phyloP scores from a whole-genome alignment of 805 yeast genomes.

The Brettanomyces sp. region DNA sequence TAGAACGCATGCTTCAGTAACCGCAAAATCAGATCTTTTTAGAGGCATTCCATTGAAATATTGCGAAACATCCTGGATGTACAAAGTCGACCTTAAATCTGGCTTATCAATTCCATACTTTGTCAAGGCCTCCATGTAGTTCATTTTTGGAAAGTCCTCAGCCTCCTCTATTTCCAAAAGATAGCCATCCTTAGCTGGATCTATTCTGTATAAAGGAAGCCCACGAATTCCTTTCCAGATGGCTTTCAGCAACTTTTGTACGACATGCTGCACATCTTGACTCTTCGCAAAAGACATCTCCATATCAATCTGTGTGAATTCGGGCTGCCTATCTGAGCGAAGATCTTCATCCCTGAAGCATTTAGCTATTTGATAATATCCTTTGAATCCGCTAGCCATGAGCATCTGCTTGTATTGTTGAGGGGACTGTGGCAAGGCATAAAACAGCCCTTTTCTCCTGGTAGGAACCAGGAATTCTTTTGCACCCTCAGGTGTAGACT shows the following conservation, averaged over 20 bases:
- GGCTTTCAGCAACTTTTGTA: conserved; percentile 45
- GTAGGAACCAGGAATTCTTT: conserved; percentile 93
- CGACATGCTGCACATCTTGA: conserved; percentile 54
- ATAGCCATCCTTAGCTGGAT: conserved; percentile 18
- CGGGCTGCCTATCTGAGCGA: conserved; percentile 93
- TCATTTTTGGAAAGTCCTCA: conserved; percentile 34
- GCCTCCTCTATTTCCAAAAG: conserved; percentile 20
- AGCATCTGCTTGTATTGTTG: conserved; percentile 93
- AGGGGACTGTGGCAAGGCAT: conserved; percentile 95
- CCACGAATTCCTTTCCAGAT: conserved; percentile 47
- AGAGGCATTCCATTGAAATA: conserved; percentile 25
- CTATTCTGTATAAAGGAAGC: conserved; percentile 29
- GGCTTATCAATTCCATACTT: conserved; percentile 92
- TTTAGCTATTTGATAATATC: conserved; percentile 83
- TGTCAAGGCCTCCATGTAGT: conserved; percentile 61
- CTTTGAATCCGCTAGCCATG: conserved; percentile 86
- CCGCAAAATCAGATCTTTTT: conserved; percentile 41
- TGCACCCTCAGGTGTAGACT: conserved; percentile 98
- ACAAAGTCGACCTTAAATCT: conserved; percentile 60
- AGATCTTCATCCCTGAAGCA: conserved; percentile 96
- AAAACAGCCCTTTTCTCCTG: conserved; percentile 48
- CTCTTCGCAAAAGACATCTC: conserved; percentile 81
- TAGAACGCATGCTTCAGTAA: conserved; percentile 66
- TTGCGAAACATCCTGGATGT: conserved; percentile 39
- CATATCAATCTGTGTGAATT: conserved; percentile 93